phyloP scores from a whole-genome alignment of 495 filamentous ascomycete species.

The Neurospora sp. region DNA sequence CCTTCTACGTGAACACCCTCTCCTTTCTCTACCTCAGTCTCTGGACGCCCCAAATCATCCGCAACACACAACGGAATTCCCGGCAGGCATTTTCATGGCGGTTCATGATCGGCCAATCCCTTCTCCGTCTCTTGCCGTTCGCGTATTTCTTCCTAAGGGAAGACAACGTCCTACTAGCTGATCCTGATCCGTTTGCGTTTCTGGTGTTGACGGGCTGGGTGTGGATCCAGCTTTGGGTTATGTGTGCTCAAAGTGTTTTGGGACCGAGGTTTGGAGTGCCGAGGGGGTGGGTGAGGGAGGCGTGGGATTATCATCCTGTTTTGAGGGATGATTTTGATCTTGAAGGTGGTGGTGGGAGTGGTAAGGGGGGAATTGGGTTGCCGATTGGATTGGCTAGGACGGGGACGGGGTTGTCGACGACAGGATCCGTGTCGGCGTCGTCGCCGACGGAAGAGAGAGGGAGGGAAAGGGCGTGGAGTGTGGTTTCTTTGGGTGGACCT shows the following conservation, averaged over 20 bases:
- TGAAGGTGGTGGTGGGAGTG: constrained; percentile 49
- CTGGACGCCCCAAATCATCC: constrained; percentile 83
- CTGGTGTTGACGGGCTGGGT: constrained; percentile 64
- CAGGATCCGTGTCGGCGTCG: constrained; percentile 4
- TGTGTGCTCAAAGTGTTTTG: constrained; percentile 73
- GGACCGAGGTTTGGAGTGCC: constrained; percentile 64
- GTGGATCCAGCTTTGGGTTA: constrained; percentile 78
- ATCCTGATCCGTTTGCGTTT: constrained; percentile 54
- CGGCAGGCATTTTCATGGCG: constrained; percentile 80
- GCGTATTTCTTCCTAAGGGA: constrained; percentile 66
- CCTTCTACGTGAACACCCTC: constrained; percentile 58
- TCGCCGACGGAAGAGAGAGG: constrained; percentile 22
- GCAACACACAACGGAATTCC: constrained; percentile 85
- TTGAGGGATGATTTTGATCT: constrained; percentile 67
- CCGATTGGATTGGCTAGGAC: constrained; percentile 54
- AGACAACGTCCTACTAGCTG: constrained; percentile 73
- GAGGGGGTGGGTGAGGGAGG: constrained; percentile 62
- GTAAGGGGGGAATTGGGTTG: constrained; percentile 22
- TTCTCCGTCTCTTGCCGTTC: constrained; percentile 66
- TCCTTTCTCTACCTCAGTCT: constrained; percentile 72
- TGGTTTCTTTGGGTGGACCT: not conserved
- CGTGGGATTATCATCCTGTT: constrained; percentile 92
- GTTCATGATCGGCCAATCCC: constrained; percentile 75
- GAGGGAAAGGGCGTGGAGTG: constrained; percentile 5
- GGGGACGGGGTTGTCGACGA: constrained; percentile 18